Conservation (phyloP, 2,329 filamentous ascomycete genomes). For the Colletotrichum sp. region DNA sequence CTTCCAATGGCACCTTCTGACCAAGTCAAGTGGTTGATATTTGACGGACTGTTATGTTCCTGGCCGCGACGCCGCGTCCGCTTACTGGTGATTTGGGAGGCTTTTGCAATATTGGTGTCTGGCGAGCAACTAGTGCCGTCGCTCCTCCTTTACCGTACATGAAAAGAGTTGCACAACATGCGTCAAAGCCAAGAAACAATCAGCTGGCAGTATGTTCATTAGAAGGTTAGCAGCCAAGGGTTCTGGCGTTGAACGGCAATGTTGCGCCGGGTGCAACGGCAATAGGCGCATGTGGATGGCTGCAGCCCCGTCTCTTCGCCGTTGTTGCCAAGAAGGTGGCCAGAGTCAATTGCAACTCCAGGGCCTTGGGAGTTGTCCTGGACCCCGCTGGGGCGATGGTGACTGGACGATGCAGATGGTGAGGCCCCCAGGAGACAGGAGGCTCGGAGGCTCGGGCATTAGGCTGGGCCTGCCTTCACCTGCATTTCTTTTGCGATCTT, state of each 20-base stretch:
- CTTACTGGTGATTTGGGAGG: neutral
- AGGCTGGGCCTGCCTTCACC: neutral
- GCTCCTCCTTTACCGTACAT: neutral
- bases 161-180: neutral
- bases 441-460: neutral
- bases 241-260: neutral
- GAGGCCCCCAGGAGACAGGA: neutral
- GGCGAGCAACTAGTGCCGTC: neutral
- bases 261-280: neutral
- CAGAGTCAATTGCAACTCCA: neutral
- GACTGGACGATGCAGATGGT: neutral
- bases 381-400: neutral
- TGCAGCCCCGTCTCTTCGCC: neutral
- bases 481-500: neutral
- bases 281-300: neutral
- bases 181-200: neutral
- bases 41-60: neutral
- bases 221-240: neutral
- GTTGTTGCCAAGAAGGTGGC: neutral
- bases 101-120: neutral
- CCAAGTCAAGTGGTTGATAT: neutral
- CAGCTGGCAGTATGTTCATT: neutral
- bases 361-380: neutral
- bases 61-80: neutral
- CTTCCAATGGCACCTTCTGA: neutral